Conservation (phyloP, 2,329 filamentous ascomycete genomes). For the Daldinia eschscholtzii region DNA sequence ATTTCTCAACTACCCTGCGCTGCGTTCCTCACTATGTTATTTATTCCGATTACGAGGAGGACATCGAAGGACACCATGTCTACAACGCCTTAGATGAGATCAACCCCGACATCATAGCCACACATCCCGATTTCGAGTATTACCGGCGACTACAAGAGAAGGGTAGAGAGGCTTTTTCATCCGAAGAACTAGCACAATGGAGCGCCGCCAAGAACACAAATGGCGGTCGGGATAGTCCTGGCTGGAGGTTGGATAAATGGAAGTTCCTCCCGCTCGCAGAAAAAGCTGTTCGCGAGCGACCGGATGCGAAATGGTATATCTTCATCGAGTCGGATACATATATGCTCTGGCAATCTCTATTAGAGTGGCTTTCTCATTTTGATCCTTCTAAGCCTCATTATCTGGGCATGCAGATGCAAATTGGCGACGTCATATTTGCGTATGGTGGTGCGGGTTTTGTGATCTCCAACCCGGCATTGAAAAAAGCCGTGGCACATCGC, state of each 20-base stretch:
- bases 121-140: conserved; percentile 63
- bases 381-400: conserved; percentile 63
- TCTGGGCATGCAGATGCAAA: conserved; percentile 66
- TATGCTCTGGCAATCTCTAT: conserved; percentile 64
- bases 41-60: conserved; percentile 69
- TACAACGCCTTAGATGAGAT: conserved; percentile 64
- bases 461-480: conserved; percentile 63
- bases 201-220: conserved; percentile 49
- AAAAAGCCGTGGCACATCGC: conserved; percentile 58
- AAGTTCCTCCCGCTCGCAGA: conserved; percentile 69
- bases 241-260: conserved; percentile 69
- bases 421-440: conserved; percentile 63
- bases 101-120: conserved; percentile 53
- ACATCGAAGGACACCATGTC: conserved; percentile 62
- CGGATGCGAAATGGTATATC: conserved; percentile 68
- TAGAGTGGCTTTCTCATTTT: conserved; percentile 65
- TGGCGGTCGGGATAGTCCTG: conserved; percentile 58
- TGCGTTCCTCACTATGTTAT: conserved; percentile 68
- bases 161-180: conserved; percentile 59
- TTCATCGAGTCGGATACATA: conserved; percentile 72
- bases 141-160: conserved; percentile 61
- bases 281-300: conserved; percentile 56
- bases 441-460: conserved; percentile 67
- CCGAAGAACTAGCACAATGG: conserved; percentile 49
- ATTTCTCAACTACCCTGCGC: conserved; percentile 65